Conservation (phyloP, 495 filamentous ascomycete species). For the Aspergillus diversus region DNA sequence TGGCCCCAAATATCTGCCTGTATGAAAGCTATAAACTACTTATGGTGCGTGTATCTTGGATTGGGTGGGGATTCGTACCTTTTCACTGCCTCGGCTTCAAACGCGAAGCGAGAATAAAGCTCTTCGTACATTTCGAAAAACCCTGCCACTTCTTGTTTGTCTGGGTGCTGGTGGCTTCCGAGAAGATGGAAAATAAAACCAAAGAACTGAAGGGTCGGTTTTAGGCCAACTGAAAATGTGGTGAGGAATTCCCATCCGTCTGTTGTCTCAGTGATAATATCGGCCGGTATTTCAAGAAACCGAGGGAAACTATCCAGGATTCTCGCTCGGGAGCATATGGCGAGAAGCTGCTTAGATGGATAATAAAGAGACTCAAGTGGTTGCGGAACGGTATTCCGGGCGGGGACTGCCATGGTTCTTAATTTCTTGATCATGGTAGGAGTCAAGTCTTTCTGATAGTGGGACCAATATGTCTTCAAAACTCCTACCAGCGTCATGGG, state of each 20-base stretch:
- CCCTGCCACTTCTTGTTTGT: background rate
- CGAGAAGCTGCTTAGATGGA: conserved; percentile 1
- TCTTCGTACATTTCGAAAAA: conserved; percentile 2
- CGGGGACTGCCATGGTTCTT: background rate
- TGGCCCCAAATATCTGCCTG: background rate
- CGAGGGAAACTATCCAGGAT: background rate
- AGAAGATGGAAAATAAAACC: background rate
- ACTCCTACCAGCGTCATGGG: conserved; percentile 1
- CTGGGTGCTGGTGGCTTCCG: background rate
- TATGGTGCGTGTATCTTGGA: too few species aligned
- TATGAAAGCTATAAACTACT: background rate
- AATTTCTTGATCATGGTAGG: background rate
- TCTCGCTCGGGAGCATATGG: background rate
- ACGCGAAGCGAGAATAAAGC: background rate
- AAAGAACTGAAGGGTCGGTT: conserved; percentile 3
- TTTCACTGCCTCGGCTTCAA: background rate
- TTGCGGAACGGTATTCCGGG: background rate
- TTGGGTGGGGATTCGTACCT: background rate
- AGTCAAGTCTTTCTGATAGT: conserved; percentile 2
- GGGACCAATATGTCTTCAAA: conserved; percentile 2
- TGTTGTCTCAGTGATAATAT: background rate
- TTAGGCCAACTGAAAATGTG: background rate
- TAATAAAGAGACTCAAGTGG: background rate
- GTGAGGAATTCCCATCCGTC: background rate
- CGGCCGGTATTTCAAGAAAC: background rate